Evolutionary conservation across 306 rosid species (phyloP).

Genomic region (Fagus crenata): DNA sequence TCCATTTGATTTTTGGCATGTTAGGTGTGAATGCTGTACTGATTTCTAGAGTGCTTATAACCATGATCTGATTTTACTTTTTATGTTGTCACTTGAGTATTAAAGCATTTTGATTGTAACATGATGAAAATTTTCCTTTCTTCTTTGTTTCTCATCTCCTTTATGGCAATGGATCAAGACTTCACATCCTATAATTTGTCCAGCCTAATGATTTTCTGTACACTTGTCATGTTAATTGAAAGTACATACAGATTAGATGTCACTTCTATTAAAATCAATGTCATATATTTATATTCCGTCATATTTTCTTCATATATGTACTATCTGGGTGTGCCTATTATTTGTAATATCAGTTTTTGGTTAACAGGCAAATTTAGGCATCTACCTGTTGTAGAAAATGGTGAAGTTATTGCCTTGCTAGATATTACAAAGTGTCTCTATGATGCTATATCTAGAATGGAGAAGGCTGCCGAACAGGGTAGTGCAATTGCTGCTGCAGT

Average conservation of each 20-base stretch:
- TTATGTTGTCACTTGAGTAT: neutral
- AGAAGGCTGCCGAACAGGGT: constrained; percentile 92
- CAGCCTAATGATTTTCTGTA: neutral
- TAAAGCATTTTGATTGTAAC: neutral
- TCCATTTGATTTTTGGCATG: neutral
- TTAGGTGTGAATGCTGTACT: neutral
- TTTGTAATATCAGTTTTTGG: constrained; percentile 15
- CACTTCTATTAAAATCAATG: no score
- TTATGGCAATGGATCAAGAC: no score
- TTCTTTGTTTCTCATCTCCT: neutral
- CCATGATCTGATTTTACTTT: neutral
- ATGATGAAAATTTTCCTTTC: neutral
- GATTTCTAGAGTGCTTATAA: neutral
- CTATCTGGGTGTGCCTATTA: constrained; percentile 3
- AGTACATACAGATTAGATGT: no score
- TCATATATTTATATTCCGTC: no score
- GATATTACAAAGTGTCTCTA: constrained; percentile 93
- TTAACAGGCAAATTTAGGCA: constrained; percentile 90
- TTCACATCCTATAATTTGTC: no score
- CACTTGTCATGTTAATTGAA: no score
- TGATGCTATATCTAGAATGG: constrained; percentile 92
- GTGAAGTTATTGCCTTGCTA: constrained; percentile 89
- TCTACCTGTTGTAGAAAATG: constrained; percentile 95
- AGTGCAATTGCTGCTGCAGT: constrained; percentile 92
- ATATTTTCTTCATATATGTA: neutral